These are phyloP conservation scores for Rubia tinctorum DNA, from an alignment of 305 asterid genomes.

Conservation along the genomic window DNA sequence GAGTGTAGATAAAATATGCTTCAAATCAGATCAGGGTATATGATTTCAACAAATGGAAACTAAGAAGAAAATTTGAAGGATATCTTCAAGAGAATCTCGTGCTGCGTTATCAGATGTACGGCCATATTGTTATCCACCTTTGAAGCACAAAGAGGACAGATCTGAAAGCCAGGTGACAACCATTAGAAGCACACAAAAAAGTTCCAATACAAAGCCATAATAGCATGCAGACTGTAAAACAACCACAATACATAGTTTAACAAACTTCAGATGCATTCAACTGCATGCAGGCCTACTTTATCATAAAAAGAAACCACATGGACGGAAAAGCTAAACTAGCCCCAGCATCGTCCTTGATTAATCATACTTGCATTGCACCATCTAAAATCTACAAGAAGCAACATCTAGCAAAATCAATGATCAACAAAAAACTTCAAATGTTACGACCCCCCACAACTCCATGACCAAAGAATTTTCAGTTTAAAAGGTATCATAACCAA, in stretches of 20 bases:
- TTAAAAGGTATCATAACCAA: neutral
- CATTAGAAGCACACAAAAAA: conserved; percentile 15
- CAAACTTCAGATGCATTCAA: neutral
- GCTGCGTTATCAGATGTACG: conserved; percentile 76
- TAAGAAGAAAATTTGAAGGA: conserved; percentile 48
- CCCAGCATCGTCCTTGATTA: neutral
- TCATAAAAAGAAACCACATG: neutral
- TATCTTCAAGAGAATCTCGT: conserved; percentile 77
- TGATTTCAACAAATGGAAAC: neutral
- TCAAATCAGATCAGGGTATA: neutral
- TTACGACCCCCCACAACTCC: neutral
- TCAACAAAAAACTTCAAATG: neutral
- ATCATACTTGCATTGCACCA: neutral
- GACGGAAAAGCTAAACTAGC: neutral
- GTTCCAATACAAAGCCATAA: conserved; percentile 5
- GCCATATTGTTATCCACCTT: conserved; percentile 79
- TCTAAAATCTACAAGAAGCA: neutral
- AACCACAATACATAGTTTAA: neutral
- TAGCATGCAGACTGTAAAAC: conserved; percentile 3
- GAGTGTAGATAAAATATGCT: neutral
- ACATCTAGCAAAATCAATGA: neutral
- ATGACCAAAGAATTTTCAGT: neutral
- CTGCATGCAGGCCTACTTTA: neutral
- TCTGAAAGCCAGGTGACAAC: conserved; percentile 45
- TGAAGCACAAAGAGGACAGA: conserved; percentile 84